Conservation (phyloP, 2,329 filamentous ascomycete species). For the Nakataea oryzae region DNA sequence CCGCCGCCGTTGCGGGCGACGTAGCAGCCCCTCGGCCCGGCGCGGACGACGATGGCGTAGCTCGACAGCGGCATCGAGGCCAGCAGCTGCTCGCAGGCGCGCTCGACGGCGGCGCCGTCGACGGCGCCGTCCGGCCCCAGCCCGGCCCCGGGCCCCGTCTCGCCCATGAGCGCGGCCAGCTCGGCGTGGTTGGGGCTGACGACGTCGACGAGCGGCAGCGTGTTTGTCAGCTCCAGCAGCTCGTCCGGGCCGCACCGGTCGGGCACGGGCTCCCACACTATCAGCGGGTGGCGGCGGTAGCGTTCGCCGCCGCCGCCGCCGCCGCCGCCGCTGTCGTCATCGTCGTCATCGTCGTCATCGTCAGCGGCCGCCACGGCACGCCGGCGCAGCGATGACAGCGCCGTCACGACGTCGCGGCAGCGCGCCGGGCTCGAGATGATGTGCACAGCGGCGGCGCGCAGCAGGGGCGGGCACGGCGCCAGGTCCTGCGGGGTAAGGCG, state of each 20-base stretch:
- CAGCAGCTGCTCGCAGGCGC: slow-evolving; percentile 51
- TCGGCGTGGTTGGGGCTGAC: slow-evolving; percentile 80
- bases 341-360: too few relatives aligned
- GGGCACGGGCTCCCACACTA: slow-evolving; percentile 94
- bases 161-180: slow-evolving; percentile 75
- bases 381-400: slow-evolving; percentile 53
- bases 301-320: slow-evolving; percentile 11
- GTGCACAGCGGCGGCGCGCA: slow-evolving; percentile 71
- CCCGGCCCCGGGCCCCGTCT: slow-evolving; percentile 31
- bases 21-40: slow-evolving; percentile 63
- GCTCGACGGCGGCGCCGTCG: slow-evolving; percentile 41
- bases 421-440: slow-evolving; percentile 73
- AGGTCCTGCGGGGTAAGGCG: slow-evolving; percentile 68
- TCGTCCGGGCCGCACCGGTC: slow-evolving; percentile 70
- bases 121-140: slow-evolving; percentile 43
- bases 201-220: slow-evolving; percentile 49
- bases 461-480: slow-evolving; percentile 39
- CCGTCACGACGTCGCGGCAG: slow-evolving; percentile 64
- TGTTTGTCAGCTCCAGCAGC: slow-evolving; percentile 53
- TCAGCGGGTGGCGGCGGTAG: slow-evolving; percentile 48
- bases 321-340: slow-evolving; percentile 7
- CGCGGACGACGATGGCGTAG: slow-evolving; percentile 58
- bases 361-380: slow-evolving; percentile 20
- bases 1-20: slow-evolving; percentile 47
- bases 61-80: slow-evolving; percentile 54